Conservation (phyloP, 768 basidiomycete species). For the Thelephora aurantiotincta region DNA sequence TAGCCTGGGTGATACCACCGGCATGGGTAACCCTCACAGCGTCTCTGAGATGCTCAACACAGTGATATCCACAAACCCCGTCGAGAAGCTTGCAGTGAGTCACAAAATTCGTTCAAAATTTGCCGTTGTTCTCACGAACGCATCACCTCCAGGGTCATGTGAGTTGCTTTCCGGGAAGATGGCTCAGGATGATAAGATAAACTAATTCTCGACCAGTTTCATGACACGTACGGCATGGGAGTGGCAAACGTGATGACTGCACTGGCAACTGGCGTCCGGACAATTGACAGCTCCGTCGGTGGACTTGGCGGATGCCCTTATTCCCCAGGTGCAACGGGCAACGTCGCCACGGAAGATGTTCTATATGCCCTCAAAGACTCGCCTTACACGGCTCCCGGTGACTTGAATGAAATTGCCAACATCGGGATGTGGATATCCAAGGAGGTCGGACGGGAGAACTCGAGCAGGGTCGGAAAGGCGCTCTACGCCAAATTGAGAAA, state of each 20-base stretch:
- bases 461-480: constrained; percentile 68
- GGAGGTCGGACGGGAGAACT: constrained; percentile 48
- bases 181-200: background rate
- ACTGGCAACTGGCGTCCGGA: constrained; percentile 59
- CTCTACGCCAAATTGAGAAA: constrained; percentile 36
- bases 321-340: constrained; percentile 91
- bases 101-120: background rate
- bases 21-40: constrained; percentile 62
- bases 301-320: constrained; percentile 94
- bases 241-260: constrained; percentile 65
- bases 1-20: constrained; percentile 85
- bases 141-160: constrained; percentile 35
- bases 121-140: background rate
- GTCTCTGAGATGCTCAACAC: constrained; percentile 58
- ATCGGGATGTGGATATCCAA: constrained; percentile 78
- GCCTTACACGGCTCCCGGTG: constrained; percentile 39
- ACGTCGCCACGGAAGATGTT: constrained; percentile 88
- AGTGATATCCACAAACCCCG: constrained; percentile 47
- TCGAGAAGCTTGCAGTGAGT: constrained; percentile 58
- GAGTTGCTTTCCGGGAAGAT: constrained; percentile 11
- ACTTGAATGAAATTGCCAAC: constrained; percentile 56
- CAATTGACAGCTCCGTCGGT: constrained; percentile 74
- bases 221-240: constrained; percentile 82
- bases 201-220: constrained; percentile 38
- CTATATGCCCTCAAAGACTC: constrained; percentile 68